phyloP scores from a whole-genome alignment of 2,329 filamentous ascomycete species.

The Fusarium illudens region DNA sequence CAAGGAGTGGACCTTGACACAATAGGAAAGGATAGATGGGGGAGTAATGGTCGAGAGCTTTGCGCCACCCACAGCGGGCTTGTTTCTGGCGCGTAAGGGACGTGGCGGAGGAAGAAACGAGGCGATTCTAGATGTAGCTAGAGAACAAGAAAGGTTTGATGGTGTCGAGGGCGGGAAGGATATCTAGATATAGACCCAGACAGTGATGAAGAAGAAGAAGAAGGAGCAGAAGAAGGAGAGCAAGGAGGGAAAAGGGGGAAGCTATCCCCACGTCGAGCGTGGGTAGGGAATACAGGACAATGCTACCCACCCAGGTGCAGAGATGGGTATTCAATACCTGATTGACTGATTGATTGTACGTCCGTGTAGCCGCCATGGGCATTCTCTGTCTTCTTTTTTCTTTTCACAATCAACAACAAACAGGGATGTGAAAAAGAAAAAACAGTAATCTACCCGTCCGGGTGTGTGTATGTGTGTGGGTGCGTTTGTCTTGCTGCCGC shows the following conservation, averaged over 20 bases:
- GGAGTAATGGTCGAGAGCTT: slow-evolving; percentile 29
- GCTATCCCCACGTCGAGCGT: not conserved
- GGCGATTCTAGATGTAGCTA: slow-evolving; percentile 16
- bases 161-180: not conserved
- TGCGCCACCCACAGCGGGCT: slow-evolving; percentile 29
- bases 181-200: slow-evolving; percentile 24
- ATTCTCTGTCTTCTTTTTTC: not conserved
- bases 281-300: slow-evolving; percentile 14
- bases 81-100: slow-evolving; percentile 11
- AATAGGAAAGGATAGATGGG: slow-evolving; percentile 27
- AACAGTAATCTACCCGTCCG: slow-evolving; percentile 16
- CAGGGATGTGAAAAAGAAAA: slow-evolving; percentile 10
- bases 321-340: slow-evolving; percentile 23
- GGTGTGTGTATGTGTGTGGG: slow-evolving; percentile 13
- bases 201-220: not conserved
- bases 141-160: not conserved
- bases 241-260: slow-evolving; percentile 1
- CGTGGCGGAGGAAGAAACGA: slow-evolving; percentile 8
- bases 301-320: not conserved
- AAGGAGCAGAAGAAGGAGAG: not conserved
- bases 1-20: slow-evolving; percentile 24
- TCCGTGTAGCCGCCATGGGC: slow-evolving; percentile 5
- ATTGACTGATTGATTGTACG: slow-evolving; percentile 26
- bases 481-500: not conserved
- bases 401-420: slow-evolving; percentile 22